Conservation (phyloP, 768 basidiomycete species). For the Hypholoma fasciculare region DNA sequence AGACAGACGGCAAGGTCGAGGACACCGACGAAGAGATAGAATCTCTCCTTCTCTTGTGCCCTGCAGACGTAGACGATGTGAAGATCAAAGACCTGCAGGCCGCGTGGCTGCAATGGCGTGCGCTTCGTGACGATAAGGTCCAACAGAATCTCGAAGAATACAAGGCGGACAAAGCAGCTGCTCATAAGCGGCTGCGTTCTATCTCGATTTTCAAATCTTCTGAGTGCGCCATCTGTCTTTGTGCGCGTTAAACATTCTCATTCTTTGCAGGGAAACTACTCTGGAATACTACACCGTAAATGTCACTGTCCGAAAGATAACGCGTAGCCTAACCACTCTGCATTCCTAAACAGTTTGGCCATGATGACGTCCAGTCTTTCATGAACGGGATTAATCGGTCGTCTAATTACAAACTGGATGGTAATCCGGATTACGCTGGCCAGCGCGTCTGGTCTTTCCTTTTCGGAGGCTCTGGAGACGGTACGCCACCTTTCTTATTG, state of each 20-base stretch:
- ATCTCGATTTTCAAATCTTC: background rate
- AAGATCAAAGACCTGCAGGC: background rate
- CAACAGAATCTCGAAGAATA: background rate
- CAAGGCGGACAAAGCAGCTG: background rate
- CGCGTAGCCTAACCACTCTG: background rate
- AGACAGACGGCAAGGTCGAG: background rate
- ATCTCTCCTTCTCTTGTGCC: background rate
- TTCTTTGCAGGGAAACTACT: background rate
- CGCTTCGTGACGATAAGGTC: background rate
- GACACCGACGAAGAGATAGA: background rate
- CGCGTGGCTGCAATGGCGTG: background rate
- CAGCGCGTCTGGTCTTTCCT: background rate
- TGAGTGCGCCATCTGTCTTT: background rate
- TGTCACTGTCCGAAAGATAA: background rate
- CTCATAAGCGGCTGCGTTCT: background rate
- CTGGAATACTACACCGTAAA: background rate
- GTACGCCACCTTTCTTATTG: background rate
- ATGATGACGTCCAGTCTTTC: background rate
- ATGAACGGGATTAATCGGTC: background rate
- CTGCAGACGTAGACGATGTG: background rate
- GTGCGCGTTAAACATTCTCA: background rate
- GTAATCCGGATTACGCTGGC: background rate
- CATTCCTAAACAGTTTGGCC: background rate
- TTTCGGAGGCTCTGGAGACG: background rate
- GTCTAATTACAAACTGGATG: background rate